These are phyloP conservation scores for Leccinum uliginosum DNA, from an alignment of 768 basidiomycete species.

Conservation along the genomic window DNA sequence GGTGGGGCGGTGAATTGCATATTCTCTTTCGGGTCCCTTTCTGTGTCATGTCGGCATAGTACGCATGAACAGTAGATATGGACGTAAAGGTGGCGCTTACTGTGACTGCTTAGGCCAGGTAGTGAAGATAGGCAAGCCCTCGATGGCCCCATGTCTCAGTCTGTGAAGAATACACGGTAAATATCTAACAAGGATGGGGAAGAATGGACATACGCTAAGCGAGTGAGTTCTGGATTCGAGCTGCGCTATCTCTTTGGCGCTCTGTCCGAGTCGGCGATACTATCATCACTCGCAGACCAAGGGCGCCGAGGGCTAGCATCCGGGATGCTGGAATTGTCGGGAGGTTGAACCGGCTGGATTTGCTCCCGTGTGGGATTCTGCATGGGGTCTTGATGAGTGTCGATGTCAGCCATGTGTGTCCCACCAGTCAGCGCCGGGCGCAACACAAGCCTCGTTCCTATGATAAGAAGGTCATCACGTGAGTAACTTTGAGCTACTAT, in stretches of 20 bases:
- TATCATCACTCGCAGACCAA: background rate
- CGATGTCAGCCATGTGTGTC: background rate
- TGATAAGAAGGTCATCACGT: background rate
- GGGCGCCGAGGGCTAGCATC: background rate
- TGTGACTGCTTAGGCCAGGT: background rate
- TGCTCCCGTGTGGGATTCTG: background rate
- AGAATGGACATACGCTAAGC: background rate
- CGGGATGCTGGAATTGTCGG: background rate
- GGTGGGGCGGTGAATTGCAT: background rate
- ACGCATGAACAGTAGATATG: background rate
- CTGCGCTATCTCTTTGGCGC: background rate
- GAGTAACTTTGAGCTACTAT: background rate
- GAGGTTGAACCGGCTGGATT: background rate
- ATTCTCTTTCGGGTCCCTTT: too few species aligned
- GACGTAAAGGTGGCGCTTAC: background rate
- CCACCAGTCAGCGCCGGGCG: background rate
- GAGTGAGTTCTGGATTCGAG: background rate
- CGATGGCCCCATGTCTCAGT: background rate
- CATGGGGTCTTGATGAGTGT: background rate
- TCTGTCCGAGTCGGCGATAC: background rate
- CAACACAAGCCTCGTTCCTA: too few species aligned
- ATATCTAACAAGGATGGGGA: background rate
- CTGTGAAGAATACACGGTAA: background rate
- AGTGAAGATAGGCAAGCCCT: background rate
- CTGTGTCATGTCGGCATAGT: background rate